Evolutionary conservation across 2,329 filamentous ascomycete species (phyloP).

Genomic region (Cryphonectria naterciae): DNA sequence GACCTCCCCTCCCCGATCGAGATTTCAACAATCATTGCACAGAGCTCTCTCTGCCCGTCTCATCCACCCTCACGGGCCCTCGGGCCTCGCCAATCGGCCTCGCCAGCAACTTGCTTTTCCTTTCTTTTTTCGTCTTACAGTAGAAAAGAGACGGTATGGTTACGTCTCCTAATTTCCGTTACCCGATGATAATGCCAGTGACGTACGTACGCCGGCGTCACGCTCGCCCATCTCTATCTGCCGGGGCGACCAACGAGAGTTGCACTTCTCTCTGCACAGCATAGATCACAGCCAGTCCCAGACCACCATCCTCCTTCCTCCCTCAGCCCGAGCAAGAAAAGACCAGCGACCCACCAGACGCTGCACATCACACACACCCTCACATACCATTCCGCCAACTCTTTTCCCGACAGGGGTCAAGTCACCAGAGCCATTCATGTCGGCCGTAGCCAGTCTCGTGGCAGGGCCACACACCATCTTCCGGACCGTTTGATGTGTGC

Average conservation of each 20-base stretch:
- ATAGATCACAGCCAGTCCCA: not conserved
- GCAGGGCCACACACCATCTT: not conserved
- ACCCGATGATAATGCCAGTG: not conserved
- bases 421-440: not conserved
- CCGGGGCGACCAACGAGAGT: not conserved
- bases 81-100: not conserved
- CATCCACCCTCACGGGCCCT: not conserved
- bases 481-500: not conserved
- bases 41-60: not conserved
- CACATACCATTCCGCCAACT: not conserved
- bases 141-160: no score
- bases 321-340: not conserved
- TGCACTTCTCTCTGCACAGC: not conserved
- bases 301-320: not conserved
- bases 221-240: not conserved
- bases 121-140: not conserved
- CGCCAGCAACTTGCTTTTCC: not conserved
- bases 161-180: not conserved
- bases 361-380: not conserved
- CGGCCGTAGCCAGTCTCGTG: slow-evolving; percentile 1
- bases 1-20: not conserved
- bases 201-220: not conserved
- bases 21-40: not conserved
- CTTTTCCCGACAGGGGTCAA: not conserved
- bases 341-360: no score